Evolutionary conservation across 352 stramenopile species (phyloP).

Genomic region (Thraustochytrium striatum): DNA sequence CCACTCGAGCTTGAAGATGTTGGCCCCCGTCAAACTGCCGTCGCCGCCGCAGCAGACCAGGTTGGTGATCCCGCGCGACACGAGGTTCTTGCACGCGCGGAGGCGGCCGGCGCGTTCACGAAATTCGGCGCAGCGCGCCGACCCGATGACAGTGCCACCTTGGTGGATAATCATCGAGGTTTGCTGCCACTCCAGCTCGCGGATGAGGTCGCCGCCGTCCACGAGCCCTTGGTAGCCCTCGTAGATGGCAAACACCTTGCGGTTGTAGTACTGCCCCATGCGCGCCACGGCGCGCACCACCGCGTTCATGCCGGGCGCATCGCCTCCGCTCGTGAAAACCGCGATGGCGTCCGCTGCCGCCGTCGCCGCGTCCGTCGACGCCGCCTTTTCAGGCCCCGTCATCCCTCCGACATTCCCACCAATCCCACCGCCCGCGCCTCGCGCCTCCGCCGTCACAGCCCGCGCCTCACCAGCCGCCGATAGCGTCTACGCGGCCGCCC

Average conservation of each 20-base stretch:
- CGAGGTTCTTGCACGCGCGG: constrained; percentile 13
- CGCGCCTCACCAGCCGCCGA: no score
- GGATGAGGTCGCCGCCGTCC: constrained; percentile 14
- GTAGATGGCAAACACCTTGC: neutral
- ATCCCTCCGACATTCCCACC: no score
- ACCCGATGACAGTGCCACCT: constrained; percentile 39
- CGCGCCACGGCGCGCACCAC: constrained; percentile 26
- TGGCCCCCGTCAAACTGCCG: constrained; percentile 24
- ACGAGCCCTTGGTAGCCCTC: constrained; percentile 20
- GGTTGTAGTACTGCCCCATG: neutral
- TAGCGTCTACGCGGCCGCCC: no score
- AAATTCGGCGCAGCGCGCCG: constrained; percentile 33
- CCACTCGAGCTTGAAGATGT: constrained; percentile 46
- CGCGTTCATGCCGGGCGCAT: constrained; percentile 43
- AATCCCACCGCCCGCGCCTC: no score
- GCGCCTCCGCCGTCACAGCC: no score
- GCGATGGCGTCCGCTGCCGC: constrained; percentile 31
- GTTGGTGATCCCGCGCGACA: constrained; percentile 39
- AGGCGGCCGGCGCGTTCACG: constrained; percentile 16
- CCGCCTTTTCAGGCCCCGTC: no score
- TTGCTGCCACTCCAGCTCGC: constrained; percentile 13
- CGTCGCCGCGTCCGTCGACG: no score
- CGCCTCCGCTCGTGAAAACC: constrained; percentile 41
- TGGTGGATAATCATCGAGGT: constrained; percentile 42
- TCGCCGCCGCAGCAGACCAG: constrained; percentile 42